Conservation (phyloP, 163 green algal species). For the Scenedesmus sp. region DNA sequence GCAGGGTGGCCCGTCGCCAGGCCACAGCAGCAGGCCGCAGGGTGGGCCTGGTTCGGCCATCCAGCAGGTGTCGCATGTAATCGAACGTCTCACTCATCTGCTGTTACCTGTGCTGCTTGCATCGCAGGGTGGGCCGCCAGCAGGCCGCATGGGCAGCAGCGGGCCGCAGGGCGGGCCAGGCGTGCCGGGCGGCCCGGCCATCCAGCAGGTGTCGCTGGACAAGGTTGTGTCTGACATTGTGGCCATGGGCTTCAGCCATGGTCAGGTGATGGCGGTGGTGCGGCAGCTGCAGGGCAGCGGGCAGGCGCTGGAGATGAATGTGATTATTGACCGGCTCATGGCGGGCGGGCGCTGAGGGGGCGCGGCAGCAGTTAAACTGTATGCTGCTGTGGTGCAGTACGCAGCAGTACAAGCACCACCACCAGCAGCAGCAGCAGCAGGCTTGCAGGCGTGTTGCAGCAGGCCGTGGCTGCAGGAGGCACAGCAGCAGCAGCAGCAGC, state of each 20-base stretch:
- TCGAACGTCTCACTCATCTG: not conserved
- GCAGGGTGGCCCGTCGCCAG: too few species aligned
- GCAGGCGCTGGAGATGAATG: slow-evolving; percentile 73
- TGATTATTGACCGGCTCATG: slow-evolving; percentile 68
- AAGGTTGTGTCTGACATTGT: slow-evolving; percentile 69
- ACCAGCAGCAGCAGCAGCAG: too few species aligned
- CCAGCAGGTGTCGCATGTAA: too few species aligned
- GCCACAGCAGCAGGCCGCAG: too few species aligned
- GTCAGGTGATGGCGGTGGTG: slow-evolving; percentile 63
- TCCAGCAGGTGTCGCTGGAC: slow-evolving; percentile 63
- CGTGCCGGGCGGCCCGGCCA: not conserved
- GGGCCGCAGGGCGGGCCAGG: not conserved
- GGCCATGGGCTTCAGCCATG: slow-evolving; percentile 50
- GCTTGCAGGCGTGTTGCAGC: not conserved
- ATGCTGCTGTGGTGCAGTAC: not conserved
- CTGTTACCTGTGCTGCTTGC: not conserved
- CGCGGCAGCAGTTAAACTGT: not conserved
- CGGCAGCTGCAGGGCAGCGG: slow-evolving; percentile 62
- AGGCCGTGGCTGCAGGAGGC: not conserved
- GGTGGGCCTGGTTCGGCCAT: too few species aligned
- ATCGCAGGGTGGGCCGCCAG: slow-evolving; percentile 5
- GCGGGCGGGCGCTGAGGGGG: not conserved
- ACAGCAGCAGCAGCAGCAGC: not conserved
- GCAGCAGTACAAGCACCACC: not conserved
- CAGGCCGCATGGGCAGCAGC: not conserved